Percentiles rank a stretch among this genome's conserved stretches.
phyloP scores from a whole-genome alignment of 805 yeast genomes.

The Wickerhamiella nectarea region DNA sequence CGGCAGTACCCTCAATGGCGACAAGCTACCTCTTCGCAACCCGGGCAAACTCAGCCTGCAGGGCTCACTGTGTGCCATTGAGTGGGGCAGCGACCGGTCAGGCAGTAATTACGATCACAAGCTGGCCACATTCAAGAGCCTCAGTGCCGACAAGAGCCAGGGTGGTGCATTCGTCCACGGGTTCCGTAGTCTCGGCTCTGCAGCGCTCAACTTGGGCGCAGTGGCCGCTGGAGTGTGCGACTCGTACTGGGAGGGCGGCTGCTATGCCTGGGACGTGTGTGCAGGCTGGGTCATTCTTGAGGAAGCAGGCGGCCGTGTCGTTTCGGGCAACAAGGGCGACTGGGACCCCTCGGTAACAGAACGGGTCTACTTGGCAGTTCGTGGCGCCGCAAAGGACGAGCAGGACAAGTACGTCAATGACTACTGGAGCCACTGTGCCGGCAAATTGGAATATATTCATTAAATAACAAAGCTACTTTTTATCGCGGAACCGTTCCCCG shows the following conservation, averaged over 20 bases:
- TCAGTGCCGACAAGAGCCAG: conserved; percentile 30
- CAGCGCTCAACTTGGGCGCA: conserved; percentile 47
- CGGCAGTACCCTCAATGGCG: conserved; percentile 41
- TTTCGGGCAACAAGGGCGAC: conserved; percentile 39
- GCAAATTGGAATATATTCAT: conserved; percentile 15
- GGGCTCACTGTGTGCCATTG: conserved; percentile 42
- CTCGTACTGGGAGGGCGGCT: conserved; percentile 60
- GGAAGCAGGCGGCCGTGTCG: conserved; percentile 46
- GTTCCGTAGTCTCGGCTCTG: conserved; percentile 47
- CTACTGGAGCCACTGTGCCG: conserved; percentile 39
- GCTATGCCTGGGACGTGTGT: conserved; percentile 56
- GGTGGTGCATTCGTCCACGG: conserved; percentile 50
- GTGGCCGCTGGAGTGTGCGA: conserved; percentile 47
- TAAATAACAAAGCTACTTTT: neutral
- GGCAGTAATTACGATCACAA: conserved; percentile 40
- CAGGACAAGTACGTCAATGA: conserved; percentile 35
- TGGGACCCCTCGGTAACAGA: conserved; percentile 39
- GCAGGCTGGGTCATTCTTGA: conserved; percentile 51
- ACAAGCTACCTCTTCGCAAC: conserved; percentile 28
- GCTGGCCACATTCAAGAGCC: conserved; percentile 33
- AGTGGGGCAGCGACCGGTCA: conserved; percentile 47
- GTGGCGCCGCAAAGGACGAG: conserved; percentile 35
- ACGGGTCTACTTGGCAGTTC: conserved; percentile 44
- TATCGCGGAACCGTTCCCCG: neutral
- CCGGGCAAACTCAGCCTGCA: conserved; percentile 33